phyloP scores from a whole-genome alignment of 345 rosid species.

The Syzygium aromaticum region DNA sequence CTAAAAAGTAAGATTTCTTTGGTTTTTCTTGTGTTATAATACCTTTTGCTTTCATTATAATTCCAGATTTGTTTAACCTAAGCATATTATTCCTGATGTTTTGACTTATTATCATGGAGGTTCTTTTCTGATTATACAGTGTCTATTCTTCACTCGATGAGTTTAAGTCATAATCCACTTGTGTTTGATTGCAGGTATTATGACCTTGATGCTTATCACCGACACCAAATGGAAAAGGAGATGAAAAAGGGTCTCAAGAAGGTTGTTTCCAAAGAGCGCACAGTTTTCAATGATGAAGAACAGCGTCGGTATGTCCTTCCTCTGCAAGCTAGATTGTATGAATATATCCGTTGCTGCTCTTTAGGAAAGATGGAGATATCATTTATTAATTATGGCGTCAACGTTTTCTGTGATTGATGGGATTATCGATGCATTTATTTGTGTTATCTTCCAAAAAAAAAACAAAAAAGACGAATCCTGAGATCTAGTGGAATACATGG shows the following conservation, averaged over 20 bases:
- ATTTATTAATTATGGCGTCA: not conserved
- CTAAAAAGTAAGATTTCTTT: constrained; percentile 68
- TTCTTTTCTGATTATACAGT: not conserved
- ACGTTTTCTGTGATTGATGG: not conserved
- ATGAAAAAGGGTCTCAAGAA: constrained; percentile 58
- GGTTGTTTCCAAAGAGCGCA: constrained; percentile 54
- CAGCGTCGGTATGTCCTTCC: constrained; percentile 57
- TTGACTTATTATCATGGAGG: not conserved
- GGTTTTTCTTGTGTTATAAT: not conserved
- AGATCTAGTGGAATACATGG: not conserved
- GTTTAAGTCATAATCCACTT: not conserved
- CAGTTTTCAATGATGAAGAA: constrained; percentile 92
- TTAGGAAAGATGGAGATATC: not conserved
- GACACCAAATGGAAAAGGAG: constrained; percentile 64
- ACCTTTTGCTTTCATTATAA: not conserved
- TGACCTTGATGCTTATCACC: constrained; percentile 78
- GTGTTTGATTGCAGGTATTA: constrained; percentile 50
- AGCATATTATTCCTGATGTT: not conserved
- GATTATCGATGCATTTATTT: not conserved
- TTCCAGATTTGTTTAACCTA: not conserved
- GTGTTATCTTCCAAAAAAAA: not conserved
- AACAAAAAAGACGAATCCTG: not conserved
- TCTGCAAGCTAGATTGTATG: not conserved
- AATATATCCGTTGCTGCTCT: not conserved
- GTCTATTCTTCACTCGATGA: not conserved